Evolutionary conservation across 345 rosid species (phyloP).

Genomic region (Noccaea bulbosa): DNA sequence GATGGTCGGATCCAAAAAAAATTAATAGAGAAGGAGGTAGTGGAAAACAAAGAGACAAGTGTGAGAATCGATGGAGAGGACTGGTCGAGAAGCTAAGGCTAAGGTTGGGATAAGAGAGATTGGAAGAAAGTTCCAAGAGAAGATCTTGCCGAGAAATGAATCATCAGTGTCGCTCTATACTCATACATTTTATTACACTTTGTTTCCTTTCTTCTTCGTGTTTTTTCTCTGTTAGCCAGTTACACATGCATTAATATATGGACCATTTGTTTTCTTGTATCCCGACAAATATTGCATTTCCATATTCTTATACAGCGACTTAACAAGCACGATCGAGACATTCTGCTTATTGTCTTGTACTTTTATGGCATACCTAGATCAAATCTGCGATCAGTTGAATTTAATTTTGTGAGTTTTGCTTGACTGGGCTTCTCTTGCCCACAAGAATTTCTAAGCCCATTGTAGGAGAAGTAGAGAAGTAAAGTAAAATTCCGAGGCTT

Average conservation of each 20-base stretch:
- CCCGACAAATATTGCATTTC: constrained; percentile 37
- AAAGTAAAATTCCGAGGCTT: no score
- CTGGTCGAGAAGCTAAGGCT: constrained; percentile 37
- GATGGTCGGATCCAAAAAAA: constrained; percentile 22
- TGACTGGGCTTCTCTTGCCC: not conserved
- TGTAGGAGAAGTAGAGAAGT: not conserved
- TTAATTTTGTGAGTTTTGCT: not conserved
- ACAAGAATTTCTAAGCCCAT: not conserved
- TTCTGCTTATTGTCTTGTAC: constrained; percentile 10
- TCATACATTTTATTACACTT: constrained; percentile 36
- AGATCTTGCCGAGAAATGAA: constrained; percentile 35
- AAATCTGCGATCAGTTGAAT: not conserved
- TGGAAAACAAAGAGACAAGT: constrained; percentile 32
- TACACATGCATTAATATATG: constrained; percentile 33
- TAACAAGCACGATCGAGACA: constrained; percentile 26
- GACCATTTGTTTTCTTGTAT: constrained; percentile 32
- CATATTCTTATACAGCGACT: constrained; percentile 33
- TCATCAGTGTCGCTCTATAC: constrained; percentile 36
- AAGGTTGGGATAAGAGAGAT: constrained; percentile 35
- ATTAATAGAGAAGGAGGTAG: constrained; percentile 10
- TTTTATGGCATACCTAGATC: not conserved
- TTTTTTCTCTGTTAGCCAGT: constrained; percentile 8
- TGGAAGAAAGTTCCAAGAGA: constrained; percentile 40
- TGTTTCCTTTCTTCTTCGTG: not conserved
- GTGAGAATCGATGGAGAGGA: constrained; percentile 8